A percentile compares a stretch with the other conserved stretches of the same genome.
phyloP scores from a whole-genome alignment of 1,284 basidiomycete species.

The Hypsizygus ulmarius region DNA sequence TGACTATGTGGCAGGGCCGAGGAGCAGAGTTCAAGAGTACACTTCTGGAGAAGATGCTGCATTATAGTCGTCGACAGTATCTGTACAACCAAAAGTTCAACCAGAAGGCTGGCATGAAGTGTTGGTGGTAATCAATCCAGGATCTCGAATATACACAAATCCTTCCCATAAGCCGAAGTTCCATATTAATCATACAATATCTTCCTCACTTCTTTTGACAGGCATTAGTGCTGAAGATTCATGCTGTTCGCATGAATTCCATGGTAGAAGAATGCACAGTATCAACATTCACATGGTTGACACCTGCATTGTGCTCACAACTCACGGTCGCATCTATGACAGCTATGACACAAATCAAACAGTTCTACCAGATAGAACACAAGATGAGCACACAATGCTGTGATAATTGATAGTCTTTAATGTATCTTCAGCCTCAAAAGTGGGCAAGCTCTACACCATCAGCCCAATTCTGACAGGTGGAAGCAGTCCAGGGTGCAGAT shows the following conservation, averaged over 20 bases:
- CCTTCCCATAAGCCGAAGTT: conserved; percentile 18
- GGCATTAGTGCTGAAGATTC: conserved; percentile 28
- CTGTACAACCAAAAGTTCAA: conserved; percentile 21
- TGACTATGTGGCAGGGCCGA: conserved; percentile 20
- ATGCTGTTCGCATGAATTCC: conserved; percentile 28
- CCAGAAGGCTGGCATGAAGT: conserved; percentile 2
- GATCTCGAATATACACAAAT: conserved; percentile 13
- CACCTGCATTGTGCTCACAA: conserved; percentile 18
- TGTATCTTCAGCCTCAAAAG: background rate
- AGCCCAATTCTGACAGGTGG: background rate
- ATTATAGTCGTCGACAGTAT: conserved; percentile 21
- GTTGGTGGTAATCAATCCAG: conserved; percentile 19
- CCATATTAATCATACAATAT: background rate
- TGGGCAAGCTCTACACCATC: background rate
- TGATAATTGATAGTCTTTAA: background rate
- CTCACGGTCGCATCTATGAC: conserved; percentile 27
- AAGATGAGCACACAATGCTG: conserved; percentile 3
- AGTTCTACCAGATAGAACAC: conserved; percentile 19
- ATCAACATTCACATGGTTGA: conserved; percentile 33
- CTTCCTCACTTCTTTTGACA: conserved; percentile 7
- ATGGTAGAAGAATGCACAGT: conserved; percentile 34
- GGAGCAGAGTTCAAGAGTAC: conserved; percentile 16
- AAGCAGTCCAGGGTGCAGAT: background rate
- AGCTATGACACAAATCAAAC: conserved; percentile 29
- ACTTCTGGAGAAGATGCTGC: conserved; percentile 16